Percentiles rank a stretch among this genome's conserved stretches.
These are phyloP conservation scores for Fusarium albosuccineum DNA, from an alignment of 2,329 filamentous ascomycete species.

Conservation along the genomic window DNA sequence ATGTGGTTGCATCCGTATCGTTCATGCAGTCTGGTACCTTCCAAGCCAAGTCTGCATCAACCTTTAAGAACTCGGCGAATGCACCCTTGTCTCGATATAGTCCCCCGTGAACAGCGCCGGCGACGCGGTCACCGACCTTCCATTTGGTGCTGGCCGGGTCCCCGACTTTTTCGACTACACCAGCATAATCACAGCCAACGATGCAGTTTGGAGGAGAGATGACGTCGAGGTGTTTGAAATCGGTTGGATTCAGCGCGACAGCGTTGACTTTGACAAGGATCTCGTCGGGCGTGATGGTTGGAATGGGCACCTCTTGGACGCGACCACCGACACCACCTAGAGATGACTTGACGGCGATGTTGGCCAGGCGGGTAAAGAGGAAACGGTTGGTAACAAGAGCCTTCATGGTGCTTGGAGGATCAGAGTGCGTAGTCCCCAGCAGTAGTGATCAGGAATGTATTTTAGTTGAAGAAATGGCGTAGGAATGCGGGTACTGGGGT, in stretches of 20 bases:
- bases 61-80: slow-evolving; percentile 47
- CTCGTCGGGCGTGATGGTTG: slow-evolving; percentile 30
- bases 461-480: no score
- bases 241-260: slow-evolving; percentile 51
- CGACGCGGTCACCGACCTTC: slow-evolving; percentile 40
- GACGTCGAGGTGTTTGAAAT: slow-evolving; percentile 48
- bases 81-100: slow-evolving; percentile 43
- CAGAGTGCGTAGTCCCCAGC: no score
- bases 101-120: slow-evolving; percentile 44
- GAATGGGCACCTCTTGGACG: slow-evolving; percentile 1
- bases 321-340: no score
- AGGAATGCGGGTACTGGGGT: no score
- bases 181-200: slow-evolving; percentile 50
- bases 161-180: slow-evolving; percentile 49
- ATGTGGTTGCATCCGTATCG: slow-evolving; percentile 44
- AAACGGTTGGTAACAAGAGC: not conserved
- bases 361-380: no score
- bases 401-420: not conserved
- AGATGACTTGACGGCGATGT: no score
- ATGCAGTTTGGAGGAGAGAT: slow-evolving; percentile 47
- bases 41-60: slow-evolving; percentile 41
- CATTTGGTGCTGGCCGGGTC: slow-evolving; percentile 19
- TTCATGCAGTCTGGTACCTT: slow-evolving; percentile 39
- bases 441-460: no score
- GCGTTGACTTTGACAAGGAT: slow-evolving; percentile 48